Evolutionary conservation across 2,329 filamentous ascomycete genomes (phyloP), one percentile per base, ranked within the genome.

Genomic region (Calycina herbarum): DNA sequence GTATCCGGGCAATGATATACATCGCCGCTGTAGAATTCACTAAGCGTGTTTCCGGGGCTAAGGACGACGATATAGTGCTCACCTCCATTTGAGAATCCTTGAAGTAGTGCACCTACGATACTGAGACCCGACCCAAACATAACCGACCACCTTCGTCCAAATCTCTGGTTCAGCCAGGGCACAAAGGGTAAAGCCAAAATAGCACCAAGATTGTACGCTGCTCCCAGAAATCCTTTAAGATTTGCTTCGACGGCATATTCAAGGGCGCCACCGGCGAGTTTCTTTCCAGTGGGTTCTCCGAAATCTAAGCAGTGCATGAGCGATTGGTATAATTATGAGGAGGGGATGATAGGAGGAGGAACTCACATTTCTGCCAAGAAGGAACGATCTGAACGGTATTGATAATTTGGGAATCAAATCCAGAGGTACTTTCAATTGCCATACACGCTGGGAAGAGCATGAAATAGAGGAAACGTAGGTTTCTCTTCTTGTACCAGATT

Each of bases 91-190:
- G 33, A 57, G 79, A 10, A 81, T 4, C 84, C 83, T 71, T 87
- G 85, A 45, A 88, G 77, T 6, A 86, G 69, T 4, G 84, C 81
- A 11, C 86, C 85, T 11, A 82, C 70, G 27, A 84, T 76, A 82
- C 86, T 86, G 67, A 86, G 78, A 0, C 78, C 62, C n/a, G 83
- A 86, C 0, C 85, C 85, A 33, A 82, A 75, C 66, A 87, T 78
- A 65, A 88, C 85, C 15, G 83, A 81, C 78, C 79, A 82, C 65
- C 82, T 77, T 66, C 82, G 74, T n/a, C 83, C 84, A 48, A 80
- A 77, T 24, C 75, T 75, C 65, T 86, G 81, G 60, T 82, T 82
- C 4, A 86, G 70, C 64, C 80, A 78, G 0, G 83, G 80, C 2
- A 85, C 82, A 65, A 86, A 77, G 0, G 85, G 85, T 8, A 86